A percentile compares a stretch with the other conserved stretches of the same genome.
Conservation (phyloP, 306 rosid species). For the Malus asiatica region DNA sequence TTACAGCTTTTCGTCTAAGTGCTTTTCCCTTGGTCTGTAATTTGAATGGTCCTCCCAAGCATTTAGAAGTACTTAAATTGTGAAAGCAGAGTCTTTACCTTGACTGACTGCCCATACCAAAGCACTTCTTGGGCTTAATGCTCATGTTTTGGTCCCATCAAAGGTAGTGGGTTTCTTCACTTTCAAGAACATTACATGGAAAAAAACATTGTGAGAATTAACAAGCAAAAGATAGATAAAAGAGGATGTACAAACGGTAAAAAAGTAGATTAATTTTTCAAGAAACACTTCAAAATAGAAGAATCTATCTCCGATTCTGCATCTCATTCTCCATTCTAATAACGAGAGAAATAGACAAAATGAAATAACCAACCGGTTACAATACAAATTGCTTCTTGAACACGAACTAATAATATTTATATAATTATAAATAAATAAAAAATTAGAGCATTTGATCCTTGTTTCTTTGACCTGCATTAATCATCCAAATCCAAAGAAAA, state of each 20-base stretch:
- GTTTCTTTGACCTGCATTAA: slow-evolving; percentile 9
- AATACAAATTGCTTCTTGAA: too few species aligned
- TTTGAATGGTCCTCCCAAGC: neutral
- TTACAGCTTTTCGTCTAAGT: neutral
- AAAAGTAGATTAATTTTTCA: too few species aligned
- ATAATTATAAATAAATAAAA: neutral
- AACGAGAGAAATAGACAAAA: too few species aligned
- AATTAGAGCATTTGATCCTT: slow-evolving; percentile 2
- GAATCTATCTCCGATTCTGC: too few species aligned
- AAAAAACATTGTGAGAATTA: neutral
- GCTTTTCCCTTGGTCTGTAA: neutral
- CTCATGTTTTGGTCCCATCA: neutral
- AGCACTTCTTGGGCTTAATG: neutral
- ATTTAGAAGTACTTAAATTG: neutral
- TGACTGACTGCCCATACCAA: neutral
- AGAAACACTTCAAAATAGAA: neutral
- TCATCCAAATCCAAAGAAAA: slow-evolving; percentile 3
- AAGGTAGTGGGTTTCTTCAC: neutral
- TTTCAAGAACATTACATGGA: slow-evolving; percentile 3
- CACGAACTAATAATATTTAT: too few species aligned
- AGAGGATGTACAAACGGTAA: neutral
- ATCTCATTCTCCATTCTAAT: too few species aligned
- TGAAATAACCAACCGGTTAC: too few species aligned
- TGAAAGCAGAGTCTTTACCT: neutral
- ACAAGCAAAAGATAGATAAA: neutral